Evolutionary conservation across 2,329 filamentous ascomycete genomes (phyloP).

Genomic region (Colletotrichum incanum): DNA sequence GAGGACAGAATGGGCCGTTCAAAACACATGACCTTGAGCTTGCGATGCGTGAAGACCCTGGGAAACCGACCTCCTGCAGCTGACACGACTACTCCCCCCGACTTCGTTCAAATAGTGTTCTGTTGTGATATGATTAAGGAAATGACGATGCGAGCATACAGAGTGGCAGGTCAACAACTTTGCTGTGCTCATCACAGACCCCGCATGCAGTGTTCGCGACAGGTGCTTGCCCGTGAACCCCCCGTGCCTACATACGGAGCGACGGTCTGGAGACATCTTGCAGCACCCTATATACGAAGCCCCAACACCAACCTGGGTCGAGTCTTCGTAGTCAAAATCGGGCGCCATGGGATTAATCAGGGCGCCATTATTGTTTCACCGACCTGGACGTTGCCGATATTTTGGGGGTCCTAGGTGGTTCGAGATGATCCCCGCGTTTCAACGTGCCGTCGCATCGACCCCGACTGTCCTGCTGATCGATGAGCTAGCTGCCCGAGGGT

Average conservation of each 20-base stretch:
- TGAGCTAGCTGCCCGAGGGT: background rate
- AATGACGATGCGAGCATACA: background rate
- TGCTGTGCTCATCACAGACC: background rate
- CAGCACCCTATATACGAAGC: background rate
- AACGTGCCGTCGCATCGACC: background rate
- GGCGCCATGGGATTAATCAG: background rate
- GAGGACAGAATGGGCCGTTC: background rate
- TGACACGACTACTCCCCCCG: background rate
- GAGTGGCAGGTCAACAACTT: background rate
- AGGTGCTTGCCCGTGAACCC: background rate
- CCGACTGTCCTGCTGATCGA: slow-evolving; percentile 9
- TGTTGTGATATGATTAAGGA: background rate
- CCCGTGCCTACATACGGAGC: slow-evolving; percentile 16
- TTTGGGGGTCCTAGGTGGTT: background rate
- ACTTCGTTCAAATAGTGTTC: background rate
- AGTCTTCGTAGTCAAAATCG: background rate
- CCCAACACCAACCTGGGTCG: background rate
- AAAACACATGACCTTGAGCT: background rate
- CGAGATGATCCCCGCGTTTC: slow-evolving; percentile 9
- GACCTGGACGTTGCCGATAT: slow-evolving; percentile 5
- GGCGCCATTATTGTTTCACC: slow-evolving; percentile 11
- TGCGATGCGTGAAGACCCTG: background rate
- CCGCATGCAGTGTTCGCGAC: background rate
- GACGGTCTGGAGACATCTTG: background rate
- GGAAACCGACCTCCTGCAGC: background rate